Base-by-base conservation (phyloP, 257 asterid species). In the Rubia yunnanensis region DNA sequence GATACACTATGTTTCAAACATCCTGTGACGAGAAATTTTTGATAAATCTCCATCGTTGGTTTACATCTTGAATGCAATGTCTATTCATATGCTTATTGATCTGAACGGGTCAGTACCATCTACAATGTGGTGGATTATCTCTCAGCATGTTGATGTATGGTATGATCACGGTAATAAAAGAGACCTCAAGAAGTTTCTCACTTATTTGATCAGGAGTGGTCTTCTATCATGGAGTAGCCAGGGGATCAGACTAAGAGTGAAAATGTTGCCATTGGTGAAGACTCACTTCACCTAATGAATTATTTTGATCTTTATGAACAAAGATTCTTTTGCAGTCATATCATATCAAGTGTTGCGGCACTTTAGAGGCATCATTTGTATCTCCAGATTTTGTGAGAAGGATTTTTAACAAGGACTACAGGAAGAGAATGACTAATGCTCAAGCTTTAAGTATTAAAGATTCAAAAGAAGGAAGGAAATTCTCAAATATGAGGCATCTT, bases 101-200 rank as follows among this genome's bases (percentile, higher is more conserved):
- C 76, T 89, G 66, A 86, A 84, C 76, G 72, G 83, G 64, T 76
- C 84, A 28, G 70, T 89, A 74, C 73, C 88, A 64, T 54, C 80
- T 71, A 74, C 85, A 35, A 28, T 87, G 67, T 87, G 91, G 94
- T 76, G 81, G 79, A 75, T 79, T 69, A 50, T 79, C 72, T 85
- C 95, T 72, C 83, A 83, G 67, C 74, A 83, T 70, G 77, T 82
- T 75, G 97, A 92, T 82, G 75, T 87, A 50, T 92, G 98, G 97
- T 81, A 84, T 73, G 59, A 74, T 63, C 85, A 84, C 84, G 89
- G 96, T 82, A 63, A 82, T 53, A 87, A 85, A 78, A 92, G 82
- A 77, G 85, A 86, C 66, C 73, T 81, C 75, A 89, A 80, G 80
- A 80, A 78, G 63, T 85, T 87, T 77, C 71, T 92, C 34, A 67